Evolutionary conservation across 2,329 filamentous ascomycete species (phyloP), one percentile per base, ranked within the genome.

Genomic region (Fusarium chaquense): DNA sequence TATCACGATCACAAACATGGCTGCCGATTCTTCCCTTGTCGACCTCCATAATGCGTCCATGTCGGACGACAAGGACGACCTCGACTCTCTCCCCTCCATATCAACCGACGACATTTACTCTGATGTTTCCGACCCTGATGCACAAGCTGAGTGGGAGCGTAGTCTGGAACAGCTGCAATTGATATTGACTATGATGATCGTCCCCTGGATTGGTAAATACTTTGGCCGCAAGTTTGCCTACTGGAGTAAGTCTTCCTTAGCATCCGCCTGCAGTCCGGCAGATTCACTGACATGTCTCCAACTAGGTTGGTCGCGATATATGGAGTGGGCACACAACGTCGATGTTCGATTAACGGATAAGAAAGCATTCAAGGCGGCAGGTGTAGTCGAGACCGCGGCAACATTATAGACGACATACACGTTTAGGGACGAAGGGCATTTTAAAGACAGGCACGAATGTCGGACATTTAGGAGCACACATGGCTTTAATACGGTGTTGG

Each of bases 171-270:
- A 99, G 82, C 82, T 99, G 64, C 94, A 99, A 83, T 85, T 98
- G 70, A 85, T 99, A 72, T 81, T 98, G 78, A 97, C 93, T 22
- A 97, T 99, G 93, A 92, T 98, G 50, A 81, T 98, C 73, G 91
- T 99, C 52, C 96, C 96, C 4, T 98, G 97, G 80, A 84, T 93
- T 73, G 96, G 96, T 62, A 99, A 98, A 82, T 98, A 94, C 82
- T 89, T 98, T 79, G 96, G 96, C 46, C 88, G 96, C 79, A 97
- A 93, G 81, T 97, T 94, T 83, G 95, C 95, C 63, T 98, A 97
- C 78, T 98, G 94, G 93, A 93, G 95, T 98, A 86, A 79, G 91
- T 64, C 24, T 41, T 41, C 26, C 47, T 16, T 44, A 32, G 28
- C n/a, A 35, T 28, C 20, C 28, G 35, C 22, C 36, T 28, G 16